Conservation (phyloP, 306 rosid species). For the Hippophae gyantsensis region DNA sequence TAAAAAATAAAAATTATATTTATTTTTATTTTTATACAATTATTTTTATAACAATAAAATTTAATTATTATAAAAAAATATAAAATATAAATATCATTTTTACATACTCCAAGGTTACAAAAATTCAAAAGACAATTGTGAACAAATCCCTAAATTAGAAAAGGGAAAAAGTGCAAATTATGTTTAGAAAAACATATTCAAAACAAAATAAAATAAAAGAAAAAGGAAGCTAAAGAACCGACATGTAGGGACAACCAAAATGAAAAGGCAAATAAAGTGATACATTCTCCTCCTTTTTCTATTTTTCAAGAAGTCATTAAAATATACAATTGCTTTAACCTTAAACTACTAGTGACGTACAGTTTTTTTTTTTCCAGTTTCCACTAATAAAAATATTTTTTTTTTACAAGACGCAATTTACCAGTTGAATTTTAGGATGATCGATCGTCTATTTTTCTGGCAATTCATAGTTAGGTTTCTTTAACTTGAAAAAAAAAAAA, state of each 20-base stretch:
- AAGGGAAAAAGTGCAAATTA: neutral
- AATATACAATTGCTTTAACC: constrained; percentile 7
- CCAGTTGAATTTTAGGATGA: too few species aligned
- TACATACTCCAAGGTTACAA: too few species aligned
- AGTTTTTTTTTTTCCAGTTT: neutral
- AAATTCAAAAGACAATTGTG: too few species aligned
- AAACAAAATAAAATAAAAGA: constrained; percentile 5
- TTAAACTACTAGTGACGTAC: constrained; percentile 4
- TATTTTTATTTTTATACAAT: too few species aligned
- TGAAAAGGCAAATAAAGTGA: constrained; percentile 18
- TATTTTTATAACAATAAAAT: too few species aligned
- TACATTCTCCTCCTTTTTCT: constrained; percentile 9
- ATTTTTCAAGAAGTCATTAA: neutral
- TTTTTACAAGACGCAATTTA: constrained; percentile 2
- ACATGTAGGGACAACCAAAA: constrained; percentile 26
- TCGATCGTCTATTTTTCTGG: too few species aligned
- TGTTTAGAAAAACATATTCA: neutral
- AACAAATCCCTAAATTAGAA: neutral
- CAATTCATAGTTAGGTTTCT: too few species aligned
- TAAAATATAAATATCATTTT: too few species aligned
- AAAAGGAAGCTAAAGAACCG: constrained; percentile 17
- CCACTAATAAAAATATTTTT: constrained; percentile 13
- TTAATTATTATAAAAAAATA: too few species aligned
- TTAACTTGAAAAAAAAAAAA: too few species aligned
- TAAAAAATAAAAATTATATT: too few species aligned